Evolutionary conservation across 345 rosid species (phyloP), one percentile per base, ranked within the genome.

Genomic region (Punica granatum): DNA sequence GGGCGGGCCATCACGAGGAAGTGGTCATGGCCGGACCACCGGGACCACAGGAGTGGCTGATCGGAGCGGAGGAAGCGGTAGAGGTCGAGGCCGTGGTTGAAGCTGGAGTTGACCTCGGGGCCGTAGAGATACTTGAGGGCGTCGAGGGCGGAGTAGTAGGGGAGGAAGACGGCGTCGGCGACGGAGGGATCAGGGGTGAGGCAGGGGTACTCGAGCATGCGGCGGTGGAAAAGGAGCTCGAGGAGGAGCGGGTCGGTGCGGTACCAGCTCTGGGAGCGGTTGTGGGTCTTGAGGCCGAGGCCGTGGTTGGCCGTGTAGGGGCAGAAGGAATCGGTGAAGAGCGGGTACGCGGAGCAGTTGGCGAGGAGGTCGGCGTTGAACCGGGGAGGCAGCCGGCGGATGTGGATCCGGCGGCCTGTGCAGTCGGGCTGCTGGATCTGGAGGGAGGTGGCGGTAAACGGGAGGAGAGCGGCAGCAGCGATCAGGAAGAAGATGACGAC

Each of bases 311-410:
- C 78, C 43, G 89, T 75, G 78, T 77, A 85, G 41, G 87, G 80
- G 63, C 99, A 94, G 74, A 91, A 86, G 62, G 85, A 72, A 25
- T 79, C 87, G 42, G 85, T 77, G 60, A 84, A 77, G 21, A 83
- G 85, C 18, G 85, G 84, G 79, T 88, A 90, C 33, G 66, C 76
- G 31, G 91, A 86, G 72, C 99, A 91, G 74, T 86, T 86, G 1
- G 88, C 34, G 65, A 91, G 95, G 28, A 94, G 97, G 77, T 88
- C 96, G 60, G 85, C 89, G 66, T 94, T 91, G 92, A 91, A 91
- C 11, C 86, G 70, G 2, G 86, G 67, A 3, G 99, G 97, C 26
- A 94, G 81, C 61, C 76, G 77, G 66, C 96, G 84, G 82, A 94
- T 81, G 76, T 94, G 79, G 90, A 94, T 94, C 99, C 97, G 83